Base-by-base conservation (phyloP, 2,329 filamentous ascomycete species). In the Akanthomyces uredinophilus region DNA sequence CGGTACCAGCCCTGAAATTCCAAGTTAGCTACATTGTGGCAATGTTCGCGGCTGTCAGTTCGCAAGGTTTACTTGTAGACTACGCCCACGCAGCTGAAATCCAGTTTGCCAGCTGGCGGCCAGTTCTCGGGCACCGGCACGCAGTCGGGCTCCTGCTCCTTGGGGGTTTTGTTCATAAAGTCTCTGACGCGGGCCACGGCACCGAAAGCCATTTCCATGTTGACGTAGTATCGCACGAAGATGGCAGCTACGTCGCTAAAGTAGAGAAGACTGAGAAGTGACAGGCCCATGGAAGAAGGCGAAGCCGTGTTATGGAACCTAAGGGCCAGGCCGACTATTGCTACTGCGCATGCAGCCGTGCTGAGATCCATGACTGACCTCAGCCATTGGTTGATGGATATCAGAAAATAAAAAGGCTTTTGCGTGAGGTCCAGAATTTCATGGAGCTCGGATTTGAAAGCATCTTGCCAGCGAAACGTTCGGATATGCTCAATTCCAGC, bases 341-440 rank as follows among this genome's bases (percentile, higher is more conserved):
- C 65, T 2, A 77, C 72, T 0, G 79, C 79, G 29, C 81, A 71
- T 2, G 68, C 75, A 0, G 78, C 75, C 1, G 80, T 76, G 4
- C 81, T 70, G 11, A 82, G 67, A 63, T 81, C 78, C 5, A 84
- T 66, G 1, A 81, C 78, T 1, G 84, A 68, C 0, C 71, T 77
- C 0, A 83, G 70, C 83, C 83, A 86, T 46, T 81, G 74, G 67
- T 86, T 83, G 16, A 83, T 76, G 35, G 78, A 78, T 59, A 75
- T 53, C n/a, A 85, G 71, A 1, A 84, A 74, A 66, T 86, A 86
- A 56, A 79, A 81, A 0, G 84, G 82, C 27, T 75, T 70, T 65
- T 86, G 83, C 0, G 82, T 82, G 13, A 55, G 24, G 63, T 85
- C 79, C 1, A 86, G 70, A 0, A 82, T 72, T 4, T 67, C 64